A percentile compares a stretch with the other conserved stretches of the same genome.
Conservation (phyloP, 192 early-diverging fungal species). For the Entomortierella parvispora region DNA sequence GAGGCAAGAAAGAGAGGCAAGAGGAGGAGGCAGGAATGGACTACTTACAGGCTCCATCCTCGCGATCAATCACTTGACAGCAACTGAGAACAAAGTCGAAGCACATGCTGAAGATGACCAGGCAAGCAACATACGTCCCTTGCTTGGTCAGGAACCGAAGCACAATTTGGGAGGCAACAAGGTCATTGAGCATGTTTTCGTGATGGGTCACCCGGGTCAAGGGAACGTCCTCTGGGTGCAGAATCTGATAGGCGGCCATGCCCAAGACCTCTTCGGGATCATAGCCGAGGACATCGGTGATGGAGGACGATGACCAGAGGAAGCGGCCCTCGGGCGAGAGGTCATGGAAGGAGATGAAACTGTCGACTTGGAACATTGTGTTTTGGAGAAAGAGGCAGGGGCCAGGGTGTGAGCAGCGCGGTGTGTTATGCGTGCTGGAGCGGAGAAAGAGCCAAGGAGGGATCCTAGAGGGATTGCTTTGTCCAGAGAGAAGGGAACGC, state of each 20-base stretch:
- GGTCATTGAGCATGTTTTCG: slow-evolving; percentile 47
- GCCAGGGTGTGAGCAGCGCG: too few relatives aligned
- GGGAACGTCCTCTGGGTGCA: slow-evolving; percentile 37
- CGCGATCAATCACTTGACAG: slow-evolving; percentile 10
- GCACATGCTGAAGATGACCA: slow-evolving; percentile 22
- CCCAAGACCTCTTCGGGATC: slow-evolving; percentile 54
- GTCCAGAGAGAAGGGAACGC: not conserved
- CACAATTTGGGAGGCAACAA: slow-evolving; percentile 43
- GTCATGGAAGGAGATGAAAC: slow-evolving; percentile 57
- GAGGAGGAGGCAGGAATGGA: too few relatives aligned
- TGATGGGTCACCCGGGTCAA: slow-evolving; percentile 32
- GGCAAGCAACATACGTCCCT: slow-evolving; percentile 9
- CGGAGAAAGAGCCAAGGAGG: too few relatives aligned
- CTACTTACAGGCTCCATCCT: slow-evolving; percentile 3
- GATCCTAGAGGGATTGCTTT: too few relatives aligned
- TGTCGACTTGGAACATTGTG: slow-evolving; percentile 11
- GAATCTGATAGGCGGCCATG: slow-evolving; percentile 25
- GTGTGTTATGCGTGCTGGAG: too few relatives aligned
- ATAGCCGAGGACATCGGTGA: slow-evolving; percentile 55
- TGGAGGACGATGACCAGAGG: slow-evolving; percentile 46
- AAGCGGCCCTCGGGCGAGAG: slow-evolving; percentile 29
- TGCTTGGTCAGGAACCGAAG: slow-evolving; percentile 44
- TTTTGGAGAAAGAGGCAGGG: not conserved
- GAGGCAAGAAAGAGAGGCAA: not conserved
- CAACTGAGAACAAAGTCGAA: slow-evolving; percentile 32